Evolutionary conservation across 805 yeast genomes (phyloP).

Genomic region (Priceomyces haplophilus): DNA sequence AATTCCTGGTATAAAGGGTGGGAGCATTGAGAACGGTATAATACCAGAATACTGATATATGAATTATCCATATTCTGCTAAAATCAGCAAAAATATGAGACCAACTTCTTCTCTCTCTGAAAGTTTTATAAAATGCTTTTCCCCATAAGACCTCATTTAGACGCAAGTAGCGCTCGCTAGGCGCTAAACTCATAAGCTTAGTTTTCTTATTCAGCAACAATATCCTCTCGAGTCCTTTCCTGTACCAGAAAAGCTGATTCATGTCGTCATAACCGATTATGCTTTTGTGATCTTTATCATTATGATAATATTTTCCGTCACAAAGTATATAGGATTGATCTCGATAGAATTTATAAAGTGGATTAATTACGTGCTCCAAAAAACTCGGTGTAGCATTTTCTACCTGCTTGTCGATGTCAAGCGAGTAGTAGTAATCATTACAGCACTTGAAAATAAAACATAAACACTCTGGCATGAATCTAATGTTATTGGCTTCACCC

Average conservation of each 20-base stretch:
- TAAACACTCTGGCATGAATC: constrained; percentile 86
- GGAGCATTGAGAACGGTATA: constrained; percentile 92
- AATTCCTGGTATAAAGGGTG: constrained; percentile 81
- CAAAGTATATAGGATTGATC: constrained; percentile 77
- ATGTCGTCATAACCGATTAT: constrained; percentile 95
- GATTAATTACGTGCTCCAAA: constrained; percentile 88
- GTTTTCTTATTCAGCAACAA: constrained; percentile 82
- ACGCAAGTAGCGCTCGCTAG: constrained; percentile 82
- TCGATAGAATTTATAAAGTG: constrained; percentile 76
- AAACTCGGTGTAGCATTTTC: constrained; percentile 86
- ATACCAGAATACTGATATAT: constrained; percentile 89
- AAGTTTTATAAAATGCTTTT: constrained; percentile 91
- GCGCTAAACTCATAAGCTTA: constrained; percentile 83
- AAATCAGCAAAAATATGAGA: constrained; percentile 91
- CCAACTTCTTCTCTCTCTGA: constrained; percentile 96
- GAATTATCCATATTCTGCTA: constrained; percentile 98
- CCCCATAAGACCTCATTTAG: constrained; percentile 93
- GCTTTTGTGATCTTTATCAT: constrained; percentile 80
- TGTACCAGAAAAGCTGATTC: constrained; percentile 98
- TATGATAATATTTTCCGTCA: constrained; percentile 78
- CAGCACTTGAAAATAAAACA: constrained; percentile 96
- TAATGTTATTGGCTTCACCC: constrained; percentile 93
- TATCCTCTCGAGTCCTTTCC: constrained; percentile 95
- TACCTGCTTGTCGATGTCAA: constrained; percentile 78
- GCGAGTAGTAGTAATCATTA: constrained; percentile 82